phyloP scores from a whole-genome alignment of 1,284 basidiomycete species.

The Leccinum proliferum region DNA sequence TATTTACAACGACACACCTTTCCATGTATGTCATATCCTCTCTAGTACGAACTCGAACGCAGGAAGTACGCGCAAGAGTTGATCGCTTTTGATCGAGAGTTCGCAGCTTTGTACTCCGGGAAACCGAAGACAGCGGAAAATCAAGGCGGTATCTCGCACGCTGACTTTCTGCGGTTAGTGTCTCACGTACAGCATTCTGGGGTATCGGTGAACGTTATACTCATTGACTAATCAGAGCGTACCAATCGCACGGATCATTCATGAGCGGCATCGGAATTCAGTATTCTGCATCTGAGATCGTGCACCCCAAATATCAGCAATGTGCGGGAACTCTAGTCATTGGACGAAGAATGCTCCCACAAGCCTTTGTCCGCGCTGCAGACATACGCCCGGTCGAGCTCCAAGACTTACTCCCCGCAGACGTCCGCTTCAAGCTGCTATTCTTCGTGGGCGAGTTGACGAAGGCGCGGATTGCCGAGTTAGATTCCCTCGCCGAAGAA shows the following conservation, averaged over 20 bases:
- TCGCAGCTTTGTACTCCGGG: slow-evolving; percentile 73
- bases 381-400: not conserved
- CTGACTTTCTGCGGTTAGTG: slow-evolving; percentile 53
- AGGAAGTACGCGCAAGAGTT: slow-evolving; percentile 72
- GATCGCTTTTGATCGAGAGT: slow-evolving; percentile 74
- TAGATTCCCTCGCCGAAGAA: not conserved
- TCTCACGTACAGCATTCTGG: not conserved
- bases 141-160: slow-evolving; percentile 59
- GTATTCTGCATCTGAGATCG: not conserved
- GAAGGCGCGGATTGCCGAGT: not conserved
- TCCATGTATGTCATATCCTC: slow-evolving; percentile 13
- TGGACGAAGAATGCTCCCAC: not conserved
- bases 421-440: not conserved
- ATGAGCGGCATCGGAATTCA: not conserved
- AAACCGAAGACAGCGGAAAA: slow-evolving; percentile 56
- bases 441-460: not conserved
- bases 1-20: not conserved
- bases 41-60: slow-evolving; percentile 58
- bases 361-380: not conserved
- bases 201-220: not conserved
- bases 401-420: not conserved
- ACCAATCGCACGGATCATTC: not conserved
- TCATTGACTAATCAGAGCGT: not conserved
- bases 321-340: not conserved
- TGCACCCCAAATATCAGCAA: not conserved